These are phyloP conservation scores for Blastobotrys robertii DNA, from an alignment of 805 yeast species.

Conservation along the genomic window DNA sequence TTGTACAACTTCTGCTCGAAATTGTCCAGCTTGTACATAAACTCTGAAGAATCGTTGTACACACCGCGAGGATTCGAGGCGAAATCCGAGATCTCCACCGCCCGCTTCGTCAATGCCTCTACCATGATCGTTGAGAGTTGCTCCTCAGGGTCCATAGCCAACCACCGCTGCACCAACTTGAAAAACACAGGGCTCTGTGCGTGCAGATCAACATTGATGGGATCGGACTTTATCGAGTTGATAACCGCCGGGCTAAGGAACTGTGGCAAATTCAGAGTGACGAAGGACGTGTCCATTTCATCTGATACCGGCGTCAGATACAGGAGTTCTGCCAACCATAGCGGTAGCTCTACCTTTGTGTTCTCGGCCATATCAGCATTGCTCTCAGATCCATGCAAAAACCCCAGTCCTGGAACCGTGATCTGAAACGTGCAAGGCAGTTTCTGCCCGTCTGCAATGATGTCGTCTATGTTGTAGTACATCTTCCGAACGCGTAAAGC, in stretches of 20 bases:
- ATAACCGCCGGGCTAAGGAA: slow-evolving; percentile 54
- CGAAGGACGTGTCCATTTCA: slow-evolving; percentile 37
- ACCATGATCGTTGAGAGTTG: slow-evolving; percentile 44
- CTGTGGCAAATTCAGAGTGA: slow-evolving; percentile 63
- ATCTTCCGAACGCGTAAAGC: slow-evolving; percentile 10
- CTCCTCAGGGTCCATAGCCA: slow-evolving; percentile 54
- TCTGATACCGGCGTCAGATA: slow-evolving; percentile 35
- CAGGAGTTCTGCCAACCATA: slow-evolving; percentile 79
- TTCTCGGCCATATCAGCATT: slow-evolving; percentile 37
- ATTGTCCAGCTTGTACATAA: slow-evolving; percentile 62
- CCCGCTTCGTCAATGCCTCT: slow-evolving; percentile 51
- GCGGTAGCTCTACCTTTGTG: slow-evolving; percentile 65
- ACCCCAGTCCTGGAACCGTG: slow-evolving; percentile 80
- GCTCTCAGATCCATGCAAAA: slow-evolving; percentile 69
- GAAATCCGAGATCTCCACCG: slow-evolving; percentile 61
- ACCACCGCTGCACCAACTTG: slow-evolving; percentile 67
- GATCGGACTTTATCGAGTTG: slow-evolving; percentile 73
- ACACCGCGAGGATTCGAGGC: slow-evolving; percentile 42
- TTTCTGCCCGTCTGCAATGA: slow-evolving; percentile 36
- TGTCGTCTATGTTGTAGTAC: slow-evolving; percentile 28
- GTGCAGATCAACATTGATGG: slow-evolving; percentile 57
- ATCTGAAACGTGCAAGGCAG: slow-evolving; percentile 73
- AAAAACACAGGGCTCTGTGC: slow-evolving; percentile 59
- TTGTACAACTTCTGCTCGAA: slow-evolving; percentile 43
- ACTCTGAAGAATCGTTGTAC: slow-evolving; percentile 38